Percentiles rank a stretch among this genome's conserved stretches.
Conservation (phyloP, 371 early-diverging fungal genomes). For the Haplosporangium sp. region DNA sequence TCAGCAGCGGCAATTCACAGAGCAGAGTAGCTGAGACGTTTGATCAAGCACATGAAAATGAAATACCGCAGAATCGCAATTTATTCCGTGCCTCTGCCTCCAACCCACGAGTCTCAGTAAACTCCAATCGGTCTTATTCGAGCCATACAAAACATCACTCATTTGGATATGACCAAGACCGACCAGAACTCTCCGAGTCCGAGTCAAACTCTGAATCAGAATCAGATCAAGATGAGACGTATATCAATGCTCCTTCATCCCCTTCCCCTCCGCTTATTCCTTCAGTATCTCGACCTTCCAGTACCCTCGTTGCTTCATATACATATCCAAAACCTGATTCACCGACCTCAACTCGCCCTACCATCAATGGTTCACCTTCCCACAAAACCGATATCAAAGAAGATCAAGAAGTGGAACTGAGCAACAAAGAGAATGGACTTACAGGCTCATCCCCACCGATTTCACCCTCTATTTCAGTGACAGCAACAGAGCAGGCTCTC, state of each 20-base stretch:
- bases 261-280: slow-evolving; percentile 16
- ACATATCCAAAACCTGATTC: slow-evolving; percentile 6
- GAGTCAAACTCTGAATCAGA: slow-evolving; percentile 49
- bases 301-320: neutral
- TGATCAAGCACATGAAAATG: slow-evolving; percentile 20
- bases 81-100: slow-evolving; percentile 12
- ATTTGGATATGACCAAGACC: slow-evolving; percentile 37
- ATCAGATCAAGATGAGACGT: slow-evolving; percentile 27
- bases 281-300: slow-evolving; percentile 18
- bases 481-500: neutral
- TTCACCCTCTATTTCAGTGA: slow-evolving; percentile 1
- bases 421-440: neutral
- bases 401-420: neutral
- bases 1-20: neutral
- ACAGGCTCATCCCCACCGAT: slow-evolving; percentile 3
- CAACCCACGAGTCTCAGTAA: slow-evolving; percentile 25
- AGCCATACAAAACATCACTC: slow-evolving; percentile 54
- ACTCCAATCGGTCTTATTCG: slow-evolving; percentile 32
- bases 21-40: slow-evolving; percentile 6
- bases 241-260: slow-evolving; percentile 18
- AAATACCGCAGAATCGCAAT: slow-evolving; percentile 17
- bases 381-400: neutral
- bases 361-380: neutral
- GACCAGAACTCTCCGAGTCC: slow-evolving; percentile 43
- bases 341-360: slow-evolving; percentile 10